Base-by-base conservation (phyloP, 2,329 filamentous ascomycete genomes). In the Furcasterigmium furcatum region DNA sequence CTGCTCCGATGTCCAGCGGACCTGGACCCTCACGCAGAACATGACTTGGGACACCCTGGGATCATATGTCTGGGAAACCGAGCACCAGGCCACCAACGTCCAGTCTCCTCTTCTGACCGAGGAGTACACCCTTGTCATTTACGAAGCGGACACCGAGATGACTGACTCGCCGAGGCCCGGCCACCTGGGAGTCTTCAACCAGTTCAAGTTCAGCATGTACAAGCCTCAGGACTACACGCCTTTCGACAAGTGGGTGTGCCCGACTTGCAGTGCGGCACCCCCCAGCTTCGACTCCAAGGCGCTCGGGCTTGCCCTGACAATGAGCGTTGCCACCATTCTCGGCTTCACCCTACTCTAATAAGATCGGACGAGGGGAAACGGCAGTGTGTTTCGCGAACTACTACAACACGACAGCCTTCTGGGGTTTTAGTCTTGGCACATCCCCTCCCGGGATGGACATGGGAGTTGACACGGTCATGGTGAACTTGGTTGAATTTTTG, bases 1-100 rank as follows among this genome's bases (percentile, higher is more conserved):
- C 52, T 82, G 77, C 67, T 74, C 74, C 34, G 61, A 61, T 8
- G 76, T 71, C 38, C 62, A 68, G 18, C 68, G 72, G 49, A 75
- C 79, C 3, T 85, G 77, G 68, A 85, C 81, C 14, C 67, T 86
- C 38, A 81, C 81, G 4, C 67, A 72, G 58, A 85, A 85, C 67
- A 82, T 83, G 76, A 78, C 77, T 1, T 82, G 77, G 46, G 61
- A 68, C 48, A 72, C 72, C 16, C 68, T 67, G 5, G 77, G 66
- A 34, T 64, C 69, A 19, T 81, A 73, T 55, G 74, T 73, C 8
- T 85, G 82, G 82, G 77, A 85, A 57, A 81, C 80, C 4, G 67
- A 62, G 20, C 62, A 73, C 55, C 66, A 80, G 52, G 64, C 66
- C n/a, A 68, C 70, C 39, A 60, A 71, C 25, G 62, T 70, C 2